phyloP scores from a whole-genome alignment of 352 stramenopile species.

The Globisporangium nodosum region DNA sequence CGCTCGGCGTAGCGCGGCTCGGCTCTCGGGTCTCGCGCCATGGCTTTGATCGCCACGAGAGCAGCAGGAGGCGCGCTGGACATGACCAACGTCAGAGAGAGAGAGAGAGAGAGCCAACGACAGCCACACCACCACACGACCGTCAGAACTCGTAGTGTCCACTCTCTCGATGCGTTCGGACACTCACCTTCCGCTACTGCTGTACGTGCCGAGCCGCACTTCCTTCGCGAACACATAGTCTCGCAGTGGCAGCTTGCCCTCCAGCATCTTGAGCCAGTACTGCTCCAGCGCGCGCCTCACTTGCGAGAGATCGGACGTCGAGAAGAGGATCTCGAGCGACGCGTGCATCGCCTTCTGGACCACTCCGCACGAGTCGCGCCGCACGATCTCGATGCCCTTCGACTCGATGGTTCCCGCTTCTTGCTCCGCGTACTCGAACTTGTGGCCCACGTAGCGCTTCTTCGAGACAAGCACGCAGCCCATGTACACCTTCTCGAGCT shows the following conservation, averaged over 20 bases:
- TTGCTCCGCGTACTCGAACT: conserved; percentile 67
- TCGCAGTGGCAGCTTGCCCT: conserved; percentile 52
- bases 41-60: conserved; percentile 74
- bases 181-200: conserved; percentile 22
- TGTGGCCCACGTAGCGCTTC: conserved; percentile 91
- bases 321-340: conserved; percentile 62
- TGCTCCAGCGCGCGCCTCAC: conserved; percentile 59
- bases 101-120: not conserved
- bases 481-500: conserved; percentile 92
- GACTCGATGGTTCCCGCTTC: conserved; percentile 62
- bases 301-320: conserved; percentile 59
- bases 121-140: not conserved
- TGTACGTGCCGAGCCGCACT: conserved; percentile 83
- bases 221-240: conserved; percentile 86
- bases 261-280: conserved; percentile 66
- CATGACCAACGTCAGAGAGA: not conserved
- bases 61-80: conserved; percentile 63
- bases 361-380: conserved; percentile 90
- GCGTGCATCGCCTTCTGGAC: conserved; percentile 68
- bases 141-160: not conserved
- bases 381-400: conserved; percentile 92
- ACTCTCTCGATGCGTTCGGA: not conserved
- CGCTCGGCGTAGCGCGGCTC: conserved; percentile 83
- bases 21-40: conserved; percentile 66
- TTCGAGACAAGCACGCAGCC: conserved; percentile 92